These are phyloP conservation scores for Knoxia roxburghii DNA, from an alignment of 257 asterid genomes.

Conservation along the genomic window DNA sequence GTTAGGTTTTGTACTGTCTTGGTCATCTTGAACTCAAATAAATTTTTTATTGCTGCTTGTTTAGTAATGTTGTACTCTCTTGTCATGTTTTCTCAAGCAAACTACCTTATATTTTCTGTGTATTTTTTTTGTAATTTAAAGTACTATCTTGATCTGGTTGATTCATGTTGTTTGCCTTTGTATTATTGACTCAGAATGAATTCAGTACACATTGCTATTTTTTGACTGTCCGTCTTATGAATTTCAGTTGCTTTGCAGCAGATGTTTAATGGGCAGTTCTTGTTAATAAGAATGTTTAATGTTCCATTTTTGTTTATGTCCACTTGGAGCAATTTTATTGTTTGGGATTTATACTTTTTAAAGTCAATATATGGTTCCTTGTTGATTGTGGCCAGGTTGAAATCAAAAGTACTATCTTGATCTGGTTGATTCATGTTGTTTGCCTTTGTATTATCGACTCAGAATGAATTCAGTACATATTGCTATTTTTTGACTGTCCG, in stretches of 20 bases:
- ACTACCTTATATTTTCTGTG: too few relatives aligned
- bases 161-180: not conserved
- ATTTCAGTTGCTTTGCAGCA: too few relatives aligned
- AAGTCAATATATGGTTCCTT: not conserved
- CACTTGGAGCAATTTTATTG: not conserved
- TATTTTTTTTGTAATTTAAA: too few relatives aligned
- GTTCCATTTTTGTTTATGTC: not conserved
- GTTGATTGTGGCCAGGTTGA: constrained; percentile 58
- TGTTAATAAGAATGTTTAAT: too few relatives aligned
- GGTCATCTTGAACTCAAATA: not conserved
- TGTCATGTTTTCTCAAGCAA: not conserved
- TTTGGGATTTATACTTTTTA: not conserved
- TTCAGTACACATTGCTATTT: not conserved
- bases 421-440: not conserved
- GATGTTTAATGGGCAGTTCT: too few relatives aligned
- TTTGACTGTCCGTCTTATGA: not conserved
- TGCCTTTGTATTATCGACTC: not conserved
- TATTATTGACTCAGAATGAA: not conserved
- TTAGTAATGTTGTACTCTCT: too few relatives aligned
- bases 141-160: not conserved
- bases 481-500: not conserved
- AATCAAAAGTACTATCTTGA: not conserved
- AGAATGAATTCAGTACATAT: not conserved
- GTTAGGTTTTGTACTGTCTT: not conserved
- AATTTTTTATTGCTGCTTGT: not conserved